These are phyloP conservation scores for Strobilomyces echinocephalus DNA, from an alignment of 768 basidiomycete genomes.

Conservation along the genomic window DNA sequence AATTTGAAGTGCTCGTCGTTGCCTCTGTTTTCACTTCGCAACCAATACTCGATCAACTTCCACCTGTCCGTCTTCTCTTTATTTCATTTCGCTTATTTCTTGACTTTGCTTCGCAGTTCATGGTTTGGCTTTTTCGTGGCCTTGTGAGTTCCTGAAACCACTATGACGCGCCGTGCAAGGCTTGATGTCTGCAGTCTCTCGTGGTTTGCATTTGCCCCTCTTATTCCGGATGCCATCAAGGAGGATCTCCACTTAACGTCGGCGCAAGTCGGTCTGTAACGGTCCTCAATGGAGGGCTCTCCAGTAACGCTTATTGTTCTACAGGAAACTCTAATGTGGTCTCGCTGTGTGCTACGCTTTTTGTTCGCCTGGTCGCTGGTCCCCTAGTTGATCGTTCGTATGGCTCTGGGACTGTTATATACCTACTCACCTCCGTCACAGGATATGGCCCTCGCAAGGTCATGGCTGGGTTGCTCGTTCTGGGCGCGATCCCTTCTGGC, in stretches of 20 bases:
- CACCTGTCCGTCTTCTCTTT: constrained; percentile 3
- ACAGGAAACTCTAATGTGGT: constrained; percentile 46
- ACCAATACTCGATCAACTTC: constrained; percentile 8
- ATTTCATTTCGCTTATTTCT: neutral
- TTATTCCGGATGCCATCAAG: constrained; percentile 53
- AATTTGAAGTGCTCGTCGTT: constrained; percentile 5
- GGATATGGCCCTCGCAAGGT: constrained; percentile 8
- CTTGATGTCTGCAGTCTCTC: constrained; percentile 23
- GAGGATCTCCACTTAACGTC: constrained; percentile 46
- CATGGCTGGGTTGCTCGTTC: constrained; percentile 4
- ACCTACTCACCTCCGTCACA: neutral
- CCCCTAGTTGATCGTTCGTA: constrained; percentile 44
- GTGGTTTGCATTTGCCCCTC: constrained; percentile 62
- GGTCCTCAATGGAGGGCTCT: neutral
- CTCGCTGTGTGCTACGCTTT: constrained; percentile 44
- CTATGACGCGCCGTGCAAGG: neutral
- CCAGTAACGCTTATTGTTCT: neutral
- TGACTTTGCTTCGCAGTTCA: neutral
- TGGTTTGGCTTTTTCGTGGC: constrained; percentile 6
- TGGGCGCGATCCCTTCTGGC: constrained; percentile 7
- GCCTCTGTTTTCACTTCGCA: constrained; percentile 2
- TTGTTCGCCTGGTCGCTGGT: constrained; percentile 45
- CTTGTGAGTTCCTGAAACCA: neutral
- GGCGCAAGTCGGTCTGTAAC: constrained; percentile 37
- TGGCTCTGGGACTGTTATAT: too few species aligned